Base-by-base conservation (phyloP, 106 monocot genomes). In the Narthecium ossifragum region DNA sequence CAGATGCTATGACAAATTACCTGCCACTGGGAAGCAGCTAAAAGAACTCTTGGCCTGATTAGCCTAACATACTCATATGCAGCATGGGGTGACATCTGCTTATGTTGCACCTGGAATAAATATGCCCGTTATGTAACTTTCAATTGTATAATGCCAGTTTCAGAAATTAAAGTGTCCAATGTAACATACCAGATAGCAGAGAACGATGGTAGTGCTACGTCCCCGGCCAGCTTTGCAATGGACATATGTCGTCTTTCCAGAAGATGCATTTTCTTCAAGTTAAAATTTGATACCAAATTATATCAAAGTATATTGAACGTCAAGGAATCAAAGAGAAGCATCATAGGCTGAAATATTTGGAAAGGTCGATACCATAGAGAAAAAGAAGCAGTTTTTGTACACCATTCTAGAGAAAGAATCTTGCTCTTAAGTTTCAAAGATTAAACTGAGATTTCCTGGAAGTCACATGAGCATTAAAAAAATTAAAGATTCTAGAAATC, bases 201-300 rank as follows among this genome's bases (percentile, higher is more conserved):
- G 75, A 67, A 90, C 90, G 58, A 98, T 83, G 12, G 96, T 98
- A 11, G 90, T 90, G 74, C 96, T 98, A 33, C 96, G 84, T 53
- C 96, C 96, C 49, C 96, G 86, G 29, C 96, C 96, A 81, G 96
- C 96, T 91, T 98, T 98, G 72, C 96, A 98, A 57, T 98, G 96
- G 31, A 98, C 96, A 72, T 98, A 98, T 38, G 90, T 98, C 37
- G 69, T 81, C 66, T 84, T 87, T 23, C 80, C 80, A 72, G 55
- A 69, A 23, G 81, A 76, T 53, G 84, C 81, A 72, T 90, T 87
- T 37, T 56, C 94, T 86, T 77, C 69, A 73, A 21, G 25, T 26
- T 11, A 27, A 3, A 7, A 51, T 4, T 51, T 23, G 25, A 51
- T 4, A 5, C 10, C 50, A 51, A 51, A 51, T 0, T 18, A 43